Conservation (phyloP, 768 basidiomycete species). For the Pleurotus pulmonarius region DNA sequence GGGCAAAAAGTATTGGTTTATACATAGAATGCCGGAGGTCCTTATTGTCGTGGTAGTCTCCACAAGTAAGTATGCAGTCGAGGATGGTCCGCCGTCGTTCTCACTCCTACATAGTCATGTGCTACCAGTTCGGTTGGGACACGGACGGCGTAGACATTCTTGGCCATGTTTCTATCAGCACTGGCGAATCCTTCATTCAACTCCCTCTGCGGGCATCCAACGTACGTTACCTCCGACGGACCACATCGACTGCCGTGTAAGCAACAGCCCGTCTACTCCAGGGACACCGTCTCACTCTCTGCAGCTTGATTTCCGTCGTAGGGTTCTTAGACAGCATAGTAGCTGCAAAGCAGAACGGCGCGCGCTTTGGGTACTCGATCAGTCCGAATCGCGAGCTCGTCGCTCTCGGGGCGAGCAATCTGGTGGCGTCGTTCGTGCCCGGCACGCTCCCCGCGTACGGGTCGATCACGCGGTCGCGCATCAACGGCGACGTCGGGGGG, state of each 20-base stretch:
- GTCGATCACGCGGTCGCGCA: constrained; percentile 86
- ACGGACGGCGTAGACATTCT: constrained; percentile 78
- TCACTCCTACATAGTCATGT: constrained; percentile 48
- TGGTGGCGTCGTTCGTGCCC: constrained; percentile 75
- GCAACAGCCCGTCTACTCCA: constrained; percentile 15
- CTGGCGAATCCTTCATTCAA: constrained; percentile 59
- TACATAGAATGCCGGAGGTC: constrained; percentile 87
- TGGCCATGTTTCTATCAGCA: constrained; percentile 67
- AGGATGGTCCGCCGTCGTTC: neutral
- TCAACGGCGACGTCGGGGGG: constrained; percentile 87
- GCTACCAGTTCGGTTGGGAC: constrained; percentile 70
- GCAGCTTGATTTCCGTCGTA: constrained; percentile 71
- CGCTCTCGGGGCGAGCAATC: constrained; percentile 83
- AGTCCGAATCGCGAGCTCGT: constrained; percentile 95
- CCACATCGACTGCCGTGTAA: constrained; percentile 83
- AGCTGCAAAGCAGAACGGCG: constrained; percentile 89
- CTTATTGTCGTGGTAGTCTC: constrained; percentile 80
- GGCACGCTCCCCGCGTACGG: constrained; percentile 93
- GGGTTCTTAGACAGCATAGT: constrained; percentile 96
- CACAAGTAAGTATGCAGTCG: constrained; percentile 53
- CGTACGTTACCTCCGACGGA: constrained; percentile 64
- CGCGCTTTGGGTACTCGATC: constrained; percentile 82
- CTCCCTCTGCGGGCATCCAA: constrained; percentile 65
- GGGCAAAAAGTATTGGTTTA: constrained; percentile 61
- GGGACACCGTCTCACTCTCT: neutral